Conservation (phyloP, 768 basidiomycete genomes). For the Lactarius sanguifluus region DNA sequence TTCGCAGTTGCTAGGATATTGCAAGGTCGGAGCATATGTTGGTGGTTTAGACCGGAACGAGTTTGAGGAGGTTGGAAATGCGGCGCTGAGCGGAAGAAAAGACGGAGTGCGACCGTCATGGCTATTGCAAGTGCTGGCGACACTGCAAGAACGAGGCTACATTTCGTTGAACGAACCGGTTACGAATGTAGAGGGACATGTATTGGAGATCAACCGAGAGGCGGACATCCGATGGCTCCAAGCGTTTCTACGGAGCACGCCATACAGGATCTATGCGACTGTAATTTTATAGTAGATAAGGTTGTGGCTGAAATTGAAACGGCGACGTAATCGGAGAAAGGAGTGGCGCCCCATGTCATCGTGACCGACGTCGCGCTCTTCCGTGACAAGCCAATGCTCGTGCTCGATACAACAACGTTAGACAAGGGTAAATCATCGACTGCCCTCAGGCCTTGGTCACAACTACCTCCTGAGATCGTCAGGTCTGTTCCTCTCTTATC, state of each 20-base stretch:
- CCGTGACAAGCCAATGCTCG: constrained; percentile 35
- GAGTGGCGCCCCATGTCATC: not conserved
- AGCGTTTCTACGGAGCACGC: constrained; percentile 21
- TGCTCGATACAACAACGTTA: constrained; percentile 33
- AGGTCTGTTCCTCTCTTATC: constrained; percentile 38
- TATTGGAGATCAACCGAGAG: constrained; percentile 28
- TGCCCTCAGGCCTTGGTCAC: constrained; percentile 58
- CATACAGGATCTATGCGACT: constrained; percentile 21
- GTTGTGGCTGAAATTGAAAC: constrained; percentile 28
- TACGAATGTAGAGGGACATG: constrained; percentile 18
- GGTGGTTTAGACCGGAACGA: constrained; percentile 21
- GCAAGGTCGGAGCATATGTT: constrained; percentile 25
- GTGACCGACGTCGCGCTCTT: constrained; percentile 31
- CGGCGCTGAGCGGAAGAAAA: constrained; percentile 16
- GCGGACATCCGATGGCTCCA: constrained; percentile 28
- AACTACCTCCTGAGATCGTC: constrained; percentile 60
- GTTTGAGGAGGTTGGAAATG: constrained; percentile 26
- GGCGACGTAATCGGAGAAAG: constrained; percentile 15
- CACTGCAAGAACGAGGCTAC: constrained; percentile 25
- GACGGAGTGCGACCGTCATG: constrained; percentile 22
- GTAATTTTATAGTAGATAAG: constrained; percentile 10
- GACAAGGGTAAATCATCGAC: constrained; percentile 54
- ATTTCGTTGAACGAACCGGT: constrained; percentile 19
- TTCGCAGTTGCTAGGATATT: constrained; percentile 27
- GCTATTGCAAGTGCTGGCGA: constrained; percentile 24